phyloP scores from a whole-genome alignment of 2,329 filamentous ascomycete species.

The Aureobasidium mangrovei region DNA sequence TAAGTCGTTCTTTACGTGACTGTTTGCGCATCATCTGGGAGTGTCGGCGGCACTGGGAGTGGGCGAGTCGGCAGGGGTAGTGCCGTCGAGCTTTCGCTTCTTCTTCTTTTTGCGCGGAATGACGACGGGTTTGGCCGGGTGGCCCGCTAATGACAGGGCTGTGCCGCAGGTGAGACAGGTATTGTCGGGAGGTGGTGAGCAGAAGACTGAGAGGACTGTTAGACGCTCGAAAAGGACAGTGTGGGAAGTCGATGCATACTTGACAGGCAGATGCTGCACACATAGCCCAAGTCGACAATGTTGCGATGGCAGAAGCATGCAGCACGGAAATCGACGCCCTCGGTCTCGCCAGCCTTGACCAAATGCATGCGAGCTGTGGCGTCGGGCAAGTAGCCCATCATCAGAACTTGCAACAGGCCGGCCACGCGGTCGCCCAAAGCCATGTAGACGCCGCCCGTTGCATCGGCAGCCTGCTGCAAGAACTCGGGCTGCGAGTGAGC shows the following conservation, averaged over 20 bases:
- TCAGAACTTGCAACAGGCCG: conserved; percentile 82
- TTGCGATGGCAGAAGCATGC: conserved; percentile 93
- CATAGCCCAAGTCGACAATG: conserved; percentile 86
- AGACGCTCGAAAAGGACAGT: neutral
- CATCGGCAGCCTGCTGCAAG: conserved; percentile 79
- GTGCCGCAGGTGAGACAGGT: conserved; percentile 80
- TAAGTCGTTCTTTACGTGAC: neutral
- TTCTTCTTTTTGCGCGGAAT: conserved; percentile 64
- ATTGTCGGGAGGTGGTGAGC: conserved; percentile 52
- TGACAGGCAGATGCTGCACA: conserved; percentile 92
- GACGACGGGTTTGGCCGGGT: conserved; percentile 69
- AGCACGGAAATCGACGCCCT: conserved; percentile 91
- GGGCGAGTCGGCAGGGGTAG: conserved; percentile 16
- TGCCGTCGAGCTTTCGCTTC: conserved; percentile 37
- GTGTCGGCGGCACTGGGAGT: conserved; percentile 2
- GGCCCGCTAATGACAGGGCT: conserved; percentile 63
- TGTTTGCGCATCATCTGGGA: neutral
- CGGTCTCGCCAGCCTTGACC: conserved; percentile 63
- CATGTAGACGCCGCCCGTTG: conserved; percentile 62
- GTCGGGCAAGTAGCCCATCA: conserved; percentile 85
- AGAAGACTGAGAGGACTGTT: conserved; percentile 54
- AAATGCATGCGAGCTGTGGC: conserved; percentile 55
- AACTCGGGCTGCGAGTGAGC: conserved; percentile 70
- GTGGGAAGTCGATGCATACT: conserved; percentile 40
- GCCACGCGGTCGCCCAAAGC: conserved; percentile 33